These are phyloP conservation scores for Capsicum baccatum DNA, from an alignment of 257 asterid species.

Conservation along the genomic window DNA sequence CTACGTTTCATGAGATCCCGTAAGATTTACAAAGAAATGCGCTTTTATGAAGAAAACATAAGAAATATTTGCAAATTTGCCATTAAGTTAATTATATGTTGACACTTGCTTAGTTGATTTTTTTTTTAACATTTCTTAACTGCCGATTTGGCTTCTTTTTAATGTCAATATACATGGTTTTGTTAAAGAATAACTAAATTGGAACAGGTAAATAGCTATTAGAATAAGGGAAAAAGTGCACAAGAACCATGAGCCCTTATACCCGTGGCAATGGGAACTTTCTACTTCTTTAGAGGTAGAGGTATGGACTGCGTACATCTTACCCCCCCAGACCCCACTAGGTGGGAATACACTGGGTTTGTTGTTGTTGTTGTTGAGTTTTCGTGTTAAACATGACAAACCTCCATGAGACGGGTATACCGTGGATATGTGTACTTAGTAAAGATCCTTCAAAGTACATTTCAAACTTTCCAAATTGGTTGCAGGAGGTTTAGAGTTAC, in stretches of 20 bases:
- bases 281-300: too few species aligned
- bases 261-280: neutral
- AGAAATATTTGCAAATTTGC: neutral
- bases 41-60: neutral
- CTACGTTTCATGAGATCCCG: neutral
- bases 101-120: neutral
- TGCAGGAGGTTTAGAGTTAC: neutral
- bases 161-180: neutral
- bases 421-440: neutral
- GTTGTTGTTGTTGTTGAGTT: too few species aligned
- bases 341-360: too few species aligned
- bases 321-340: too few species aligned
- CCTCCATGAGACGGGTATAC: neutral
- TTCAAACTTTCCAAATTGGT: neutral
- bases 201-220: neutral
- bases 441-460: neutral
- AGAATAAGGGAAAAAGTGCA: neutral
- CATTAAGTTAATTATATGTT: neutral
- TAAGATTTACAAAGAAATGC: neutral
- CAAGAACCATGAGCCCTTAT: neutral
- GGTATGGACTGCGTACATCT: too few species aligned
- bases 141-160: neutral
- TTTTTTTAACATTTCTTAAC: neutral
- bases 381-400: neutral
- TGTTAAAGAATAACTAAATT: neutral